A percentile compares a stretch with the other conserved stretches of the same genome.
phyloP scores from a whole-genome alignment of 352 stramenopile genomes.

The Phytophthora hibernalis region DNA sequence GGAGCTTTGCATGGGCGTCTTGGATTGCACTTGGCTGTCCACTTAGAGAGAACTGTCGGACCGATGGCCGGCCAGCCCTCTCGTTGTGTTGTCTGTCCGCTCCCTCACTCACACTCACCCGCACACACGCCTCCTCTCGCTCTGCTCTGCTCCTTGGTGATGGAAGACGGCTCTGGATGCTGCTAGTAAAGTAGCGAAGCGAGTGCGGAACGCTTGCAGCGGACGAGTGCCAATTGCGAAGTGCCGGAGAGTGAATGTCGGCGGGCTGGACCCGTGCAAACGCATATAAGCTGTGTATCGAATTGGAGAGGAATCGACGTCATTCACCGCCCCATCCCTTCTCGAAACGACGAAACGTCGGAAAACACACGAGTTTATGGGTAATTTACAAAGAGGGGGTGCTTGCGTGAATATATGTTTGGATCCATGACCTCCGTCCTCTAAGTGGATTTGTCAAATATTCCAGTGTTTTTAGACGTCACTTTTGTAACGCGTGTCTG shows the following conservation, averaged over 20 bases:
- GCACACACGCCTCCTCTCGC: background rate
- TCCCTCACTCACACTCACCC: background rate
- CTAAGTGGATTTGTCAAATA: too few species aligned
- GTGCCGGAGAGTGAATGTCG: slow-evolving; percentile 28
- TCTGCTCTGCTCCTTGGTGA: background rate
- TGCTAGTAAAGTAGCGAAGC: background rate
- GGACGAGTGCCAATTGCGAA: slow-evolving; percentile 36
- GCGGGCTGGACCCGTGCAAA: slow-evolving; percentile 20
- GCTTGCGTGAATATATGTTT: too few species aligned
- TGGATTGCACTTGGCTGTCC: slow-evolving; percentile 3
- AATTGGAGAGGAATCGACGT: slow-evolving; percentile 22
- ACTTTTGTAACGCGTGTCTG: too few species aligned
- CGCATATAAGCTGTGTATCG: slow-evolving; percentile 11
- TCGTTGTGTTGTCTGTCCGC: slow-evolving; percentile 9
- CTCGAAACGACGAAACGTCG: slow-evolving; percentile 7
- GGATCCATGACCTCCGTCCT: too few species aligned
- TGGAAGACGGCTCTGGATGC: background rate
- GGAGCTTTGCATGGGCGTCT: slow-evolving; percentile 57
- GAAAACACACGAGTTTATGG: background rate
- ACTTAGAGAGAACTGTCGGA: slow-evolving; percentile 7
- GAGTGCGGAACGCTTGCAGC: too few species aligned
- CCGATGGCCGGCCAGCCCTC: slow-evolving; percentile 12
- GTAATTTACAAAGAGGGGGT: too few species aligned
- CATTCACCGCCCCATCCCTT: slow-evolving; percentile 9
- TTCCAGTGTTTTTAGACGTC: too few species aligned